phyloP scores from a whole-genome alignment of 2,329 filamentous ascomycete genomes.

The Neopestalotiopsis rosae region DNA sequence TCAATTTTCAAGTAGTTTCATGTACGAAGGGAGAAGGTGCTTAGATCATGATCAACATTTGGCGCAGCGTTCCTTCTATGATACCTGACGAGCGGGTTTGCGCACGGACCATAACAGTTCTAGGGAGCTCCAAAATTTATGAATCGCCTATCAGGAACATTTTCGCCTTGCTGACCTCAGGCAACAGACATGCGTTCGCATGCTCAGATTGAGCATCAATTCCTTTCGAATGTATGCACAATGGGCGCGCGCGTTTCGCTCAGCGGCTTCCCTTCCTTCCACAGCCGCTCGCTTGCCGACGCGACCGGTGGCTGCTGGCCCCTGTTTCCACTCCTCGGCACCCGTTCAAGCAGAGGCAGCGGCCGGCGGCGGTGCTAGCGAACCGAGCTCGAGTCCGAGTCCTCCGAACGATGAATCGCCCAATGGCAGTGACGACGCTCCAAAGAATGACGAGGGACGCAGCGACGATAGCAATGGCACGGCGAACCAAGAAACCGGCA shows the following conservation, averaged over 20 bases:
- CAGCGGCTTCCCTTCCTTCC: conserved; percentile 29
- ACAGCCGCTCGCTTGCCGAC: conserved; percentile 21
- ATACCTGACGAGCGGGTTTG: not conserved
- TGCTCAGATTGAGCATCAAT: conserved; percentile 37
- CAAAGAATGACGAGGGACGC: conserved; percentile 12
- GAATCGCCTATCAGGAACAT: not conserved
- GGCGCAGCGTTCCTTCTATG: no score
- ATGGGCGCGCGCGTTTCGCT: conserved; percentile 37
- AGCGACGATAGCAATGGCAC: not conserved
- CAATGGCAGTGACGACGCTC: conserved; percentile 29
- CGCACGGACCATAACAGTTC: conserved; percentile 7
- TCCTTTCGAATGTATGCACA: conserved; percentile 37
- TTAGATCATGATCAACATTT: no score
- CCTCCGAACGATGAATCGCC: conserved; percentile 21
- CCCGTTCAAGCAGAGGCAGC: conserved; percentile 22
- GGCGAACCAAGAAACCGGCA: conserved; percentile 18
- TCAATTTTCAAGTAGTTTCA: no score
- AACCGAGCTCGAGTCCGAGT: conserved; percentile 20
- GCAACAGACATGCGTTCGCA: conserved; percentile 33
- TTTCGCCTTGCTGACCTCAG: not conserved
- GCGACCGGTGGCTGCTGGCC: conserved; percentile 20
- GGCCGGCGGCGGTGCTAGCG: not conserved
- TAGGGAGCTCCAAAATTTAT: not conserved
- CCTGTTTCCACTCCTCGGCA: conserved; percentile 30
- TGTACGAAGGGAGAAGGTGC: no score